Conservation (phyloP, 345 rosid genomes). For the Hevea brasiliensis region DNA sequence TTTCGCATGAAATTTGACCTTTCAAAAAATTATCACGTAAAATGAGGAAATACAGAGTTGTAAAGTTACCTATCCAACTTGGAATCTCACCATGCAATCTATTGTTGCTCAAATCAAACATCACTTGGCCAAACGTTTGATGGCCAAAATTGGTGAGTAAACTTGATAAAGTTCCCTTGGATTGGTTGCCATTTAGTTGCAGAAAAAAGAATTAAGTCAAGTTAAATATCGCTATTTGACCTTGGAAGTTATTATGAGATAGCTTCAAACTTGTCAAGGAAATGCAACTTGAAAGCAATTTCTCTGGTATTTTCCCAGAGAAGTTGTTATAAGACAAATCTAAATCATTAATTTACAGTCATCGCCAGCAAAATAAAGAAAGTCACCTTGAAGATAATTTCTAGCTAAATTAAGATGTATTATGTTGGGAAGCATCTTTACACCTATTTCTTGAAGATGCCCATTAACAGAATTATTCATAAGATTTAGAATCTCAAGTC, state of each 20-base stretch:
- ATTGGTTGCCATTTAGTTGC: background rate
- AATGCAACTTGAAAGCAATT: background rate
- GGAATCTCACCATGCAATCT: background rate
- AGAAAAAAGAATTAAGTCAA: background rate
- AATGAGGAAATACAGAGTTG: background rate
- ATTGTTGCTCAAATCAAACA: background rate
- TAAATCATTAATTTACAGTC: background rate
- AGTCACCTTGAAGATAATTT: background rate
- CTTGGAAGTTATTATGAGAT: background rate
- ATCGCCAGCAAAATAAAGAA: background rate
- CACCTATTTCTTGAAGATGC: background rate
- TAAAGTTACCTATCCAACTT: background rate
- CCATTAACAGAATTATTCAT: background rate
- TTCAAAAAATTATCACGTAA: background rate
- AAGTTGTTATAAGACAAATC: constrained; percentile 5
- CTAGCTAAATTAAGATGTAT: background rate
- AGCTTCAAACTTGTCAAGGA: background rate
- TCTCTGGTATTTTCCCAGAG: background rate
- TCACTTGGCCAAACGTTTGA: background rate
- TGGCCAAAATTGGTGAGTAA: background rate
- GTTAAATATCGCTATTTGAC: background rate
- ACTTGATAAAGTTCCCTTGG: background rate
- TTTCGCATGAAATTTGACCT: background rate
- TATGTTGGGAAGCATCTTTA: background rate
- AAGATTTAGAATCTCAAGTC: background rate